Evolutionary conservation across 2,329 filamentous ascomycete species (phyloP), one percentile per base, ranked within the genome.

Genomic region (Phyllosticta paracitricarpa): DNA sequence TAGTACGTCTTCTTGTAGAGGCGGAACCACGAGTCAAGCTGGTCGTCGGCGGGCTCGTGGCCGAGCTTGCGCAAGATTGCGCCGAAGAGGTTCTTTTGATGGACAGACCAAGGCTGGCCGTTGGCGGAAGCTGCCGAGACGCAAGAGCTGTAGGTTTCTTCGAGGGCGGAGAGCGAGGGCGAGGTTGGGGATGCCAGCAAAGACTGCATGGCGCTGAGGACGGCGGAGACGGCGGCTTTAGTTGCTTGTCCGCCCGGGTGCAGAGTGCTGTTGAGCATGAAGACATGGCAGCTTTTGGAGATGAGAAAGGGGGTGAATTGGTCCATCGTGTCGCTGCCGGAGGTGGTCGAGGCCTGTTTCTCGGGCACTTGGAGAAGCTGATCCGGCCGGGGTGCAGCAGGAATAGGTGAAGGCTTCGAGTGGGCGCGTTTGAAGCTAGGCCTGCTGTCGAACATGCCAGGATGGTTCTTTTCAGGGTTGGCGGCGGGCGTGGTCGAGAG

Each of bases 1-100:
- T 61, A 61, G 30, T 54, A 25, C n/a, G 60, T 58, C 51, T 61
- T 58, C 60, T 61, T 61, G 56, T 54, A 61, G 51, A 55, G 33
- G 56, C 60, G 60, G 60, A 61, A 57, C 30, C 53, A 33, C 24
- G 53, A 51, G n/a, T 57, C 51, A 51, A 58, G 33, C 19, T 53
- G 19, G 14, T n/a, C 55, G 24, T 26, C 51, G 51, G 14, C 48
- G 48, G 48, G 26, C 3, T 22, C 8, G 4, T 24, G 9, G 22
- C 48, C 25, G 24, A 52, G 35, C 53, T 55, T 26, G 8, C 9
- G 24, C 53, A 61, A 26, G 6, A 54, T 28, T 8, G 30, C 19
- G 30, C 33, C 26, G 51, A 58, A 54, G 22, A 57, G 51, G 51
- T 58, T 17, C 51, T 57, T 58, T 4, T 58, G 51, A 51, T 61